A percentile compares a stretch with the other conserved stretches of the same genome.
Conservation (phyloP, 2,329 filamentous ascomycete genomes). For the Exserohilum turcica region DNA sequence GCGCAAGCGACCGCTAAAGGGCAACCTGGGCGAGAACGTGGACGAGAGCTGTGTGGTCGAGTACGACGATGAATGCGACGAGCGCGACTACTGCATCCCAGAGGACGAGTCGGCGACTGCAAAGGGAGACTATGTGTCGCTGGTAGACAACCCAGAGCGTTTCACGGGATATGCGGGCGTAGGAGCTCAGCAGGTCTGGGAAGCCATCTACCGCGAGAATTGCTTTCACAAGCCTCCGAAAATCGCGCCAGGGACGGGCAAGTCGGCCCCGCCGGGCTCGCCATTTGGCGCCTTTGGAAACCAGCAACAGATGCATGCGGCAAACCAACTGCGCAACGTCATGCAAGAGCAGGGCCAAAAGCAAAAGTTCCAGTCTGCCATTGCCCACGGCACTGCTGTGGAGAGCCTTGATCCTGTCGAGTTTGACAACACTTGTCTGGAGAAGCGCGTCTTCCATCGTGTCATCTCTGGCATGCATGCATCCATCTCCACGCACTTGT, state of each 20-base stretch:
- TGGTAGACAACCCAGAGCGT: conserved; percentile 89
- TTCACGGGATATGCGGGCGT: conserved; percentile 93
- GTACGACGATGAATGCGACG: conserved; percentile 96
- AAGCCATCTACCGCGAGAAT: conserved; percentile 95
- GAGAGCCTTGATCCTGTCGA: conserved; percentile 70
- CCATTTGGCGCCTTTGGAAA: conserved; percentile 52
- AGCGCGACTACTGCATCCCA: conserved; percentile 93
- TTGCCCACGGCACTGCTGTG: conserved; percentile 57
- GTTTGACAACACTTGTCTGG: conserved; percentile 87
- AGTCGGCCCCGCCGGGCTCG: conserved; percentile 42
- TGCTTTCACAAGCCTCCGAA: conserved; percentile 71
- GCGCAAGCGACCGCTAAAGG: conserved; percentile 75
- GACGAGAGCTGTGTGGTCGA: conserved; percentile 97
- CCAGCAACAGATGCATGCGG: conserved; percentile 58
- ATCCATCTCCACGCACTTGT: conserved; percentile 93
- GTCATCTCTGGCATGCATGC: conserved; percentile 98
- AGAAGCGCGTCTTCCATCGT: conserved; percentile 98
- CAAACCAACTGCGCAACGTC: conserved; percentile 65
- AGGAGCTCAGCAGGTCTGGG: conserved; percentile 89
- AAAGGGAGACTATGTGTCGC: conserved; percentile 95
- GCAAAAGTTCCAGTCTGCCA: conserved; percentile 64
- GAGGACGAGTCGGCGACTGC: conserved; percentile 86
- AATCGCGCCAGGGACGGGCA: conserved; percentile 39
- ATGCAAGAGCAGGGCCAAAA: conserved; percentile 65
- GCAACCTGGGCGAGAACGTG: conserved; percentile 80